phyloP scores from a whole-genome alignment of 495 filamentous ascomycete genomes.

The Neurospora intermedia region DNA sequence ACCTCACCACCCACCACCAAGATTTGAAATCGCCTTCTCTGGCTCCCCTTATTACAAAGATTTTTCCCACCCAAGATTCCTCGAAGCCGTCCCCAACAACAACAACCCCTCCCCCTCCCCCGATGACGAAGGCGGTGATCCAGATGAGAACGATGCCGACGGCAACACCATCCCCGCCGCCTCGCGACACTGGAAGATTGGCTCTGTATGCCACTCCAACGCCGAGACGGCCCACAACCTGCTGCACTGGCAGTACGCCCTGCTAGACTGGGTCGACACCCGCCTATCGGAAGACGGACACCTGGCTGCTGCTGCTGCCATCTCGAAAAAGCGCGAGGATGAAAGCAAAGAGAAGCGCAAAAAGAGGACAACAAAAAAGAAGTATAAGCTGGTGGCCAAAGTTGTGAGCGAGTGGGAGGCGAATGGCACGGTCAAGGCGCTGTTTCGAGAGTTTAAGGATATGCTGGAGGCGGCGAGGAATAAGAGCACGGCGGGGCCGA shows the following conservation, averaged over 20 bases:
- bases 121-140: conserved; percentile 35
- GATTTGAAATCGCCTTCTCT: conserved; percentile 45
- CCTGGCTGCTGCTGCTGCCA: conserved; percentile 12
- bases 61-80: conserved; percentile 22
- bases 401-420: conserved; percentile 28
- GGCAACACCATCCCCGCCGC: conserved; percentile 24
- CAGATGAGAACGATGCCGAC: conserved; percentile 26
- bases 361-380: conserved; percentile 33
- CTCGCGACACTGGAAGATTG: conserved; percentile 31
- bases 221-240: conserved; percentile 59
- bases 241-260: conserved; percentile 63
- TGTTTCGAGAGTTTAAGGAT: conserved; percentile 28
- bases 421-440: conserved; percentile 11
- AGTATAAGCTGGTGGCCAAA: conserved; percentile 40
- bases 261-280: conserved; percentile 59
- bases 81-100: conserved; percentile 46
- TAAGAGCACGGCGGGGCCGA: conserved; percentile 16
- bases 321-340: not conserved
- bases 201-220: conserved; percentile 49
- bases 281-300: conserved; percentile 47
- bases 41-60: conserved; percentile 62
- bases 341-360: conserved; percentile 33
- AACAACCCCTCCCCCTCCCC: not conserved
- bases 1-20: not conserved
- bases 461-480: conserved; percentile 27